phyloP scores from a whole-genome alignment of 2,329 filamentous ascomycete genomes.

The Fusarium papillatum region DNA sequence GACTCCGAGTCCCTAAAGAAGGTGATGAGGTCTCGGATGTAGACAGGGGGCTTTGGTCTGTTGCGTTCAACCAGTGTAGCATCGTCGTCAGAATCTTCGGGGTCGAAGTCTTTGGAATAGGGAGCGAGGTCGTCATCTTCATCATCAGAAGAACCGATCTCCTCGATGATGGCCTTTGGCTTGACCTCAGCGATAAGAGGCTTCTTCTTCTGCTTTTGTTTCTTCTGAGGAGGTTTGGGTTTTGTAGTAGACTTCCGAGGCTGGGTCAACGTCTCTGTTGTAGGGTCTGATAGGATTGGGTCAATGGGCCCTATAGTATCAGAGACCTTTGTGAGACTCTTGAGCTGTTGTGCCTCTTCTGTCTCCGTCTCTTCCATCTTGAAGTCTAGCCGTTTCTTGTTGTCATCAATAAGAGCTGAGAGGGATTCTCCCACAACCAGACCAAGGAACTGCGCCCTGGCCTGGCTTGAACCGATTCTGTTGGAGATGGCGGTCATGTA shows the following conservation, averaged over 20 bases:
- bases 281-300: slow-evolving; percentile 55
- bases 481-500: slow-evolving; percentile 90
- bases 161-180: slow-evolving; percentile 71
- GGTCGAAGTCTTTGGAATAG: slow-evolving; percentile 90
- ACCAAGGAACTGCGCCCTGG: slow-evolving; percentile 83
- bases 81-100: slow-evolving; percentile 94
- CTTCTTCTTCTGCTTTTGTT: slow-evolving; percentile 47
- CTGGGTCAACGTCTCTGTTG: slow-evolving; percentile 1
- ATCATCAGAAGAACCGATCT: slow-evolving; percentile 72
- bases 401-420: slow-evolving; percentile 74
- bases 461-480: slow-evolving; percentile 82
- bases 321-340: slow-evolving; percentile 71
- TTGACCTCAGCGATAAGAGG: slow-evolving; percentile 45
- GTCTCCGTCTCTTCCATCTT: slow-evolving; percentile 83
- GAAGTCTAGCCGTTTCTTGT: slow-evolving; percentile 83
- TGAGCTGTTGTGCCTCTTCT: slow-evolving; percentile 82
- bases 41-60: slow-evolving; percentile 88
- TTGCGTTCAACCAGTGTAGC: slow-evolving; percentile 87
- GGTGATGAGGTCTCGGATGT: slow-evolving; percentile 86
- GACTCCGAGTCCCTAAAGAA: slow-evolving; percentile 86
- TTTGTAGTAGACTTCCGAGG: slow-evolving; percentile 5
- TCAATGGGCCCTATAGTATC: slow-evolving; percentile 74
- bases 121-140: slow-evolving; percentile 78
- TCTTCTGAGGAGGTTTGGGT: slow-evolving; percentile 31
- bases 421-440: slow-evolving; percentile 87